Evolutionary conservation across 495 filamentous ascomycete genomes (phyloP).

Genomic region (Beverwykella pulmonaria): DNA sequence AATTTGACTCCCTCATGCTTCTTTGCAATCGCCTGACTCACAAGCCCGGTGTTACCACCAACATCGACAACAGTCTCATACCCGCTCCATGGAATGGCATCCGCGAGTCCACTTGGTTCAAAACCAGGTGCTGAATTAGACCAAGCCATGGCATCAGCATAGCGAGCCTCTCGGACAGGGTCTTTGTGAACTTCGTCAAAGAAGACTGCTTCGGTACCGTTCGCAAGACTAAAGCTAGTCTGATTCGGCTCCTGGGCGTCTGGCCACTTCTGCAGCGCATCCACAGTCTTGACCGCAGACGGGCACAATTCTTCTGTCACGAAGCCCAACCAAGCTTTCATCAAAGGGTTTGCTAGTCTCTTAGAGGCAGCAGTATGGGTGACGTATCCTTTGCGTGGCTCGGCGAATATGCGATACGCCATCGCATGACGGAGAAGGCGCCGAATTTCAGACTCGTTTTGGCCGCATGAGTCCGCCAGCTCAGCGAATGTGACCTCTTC

Average conservation of each 20-base stretch:
- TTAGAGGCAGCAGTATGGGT: background rate
- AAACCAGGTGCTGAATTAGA: background rate
- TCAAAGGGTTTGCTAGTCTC: background rate
- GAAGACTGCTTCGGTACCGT: background rate
- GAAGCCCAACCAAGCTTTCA: background rate
- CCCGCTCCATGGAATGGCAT: background rate
- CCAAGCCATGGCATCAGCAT: constrained; percentile 10
- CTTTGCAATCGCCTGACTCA: constrained; percentile 12
- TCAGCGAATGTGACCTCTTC: background rate
- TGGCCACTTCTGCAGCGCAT: constrained; percentile 22
- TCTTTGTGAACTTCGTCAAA: constrained; percentile 5
- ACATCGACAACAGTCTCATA: constrained; percentile 9
- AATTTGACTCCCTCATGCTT: constrained; percentile 14
- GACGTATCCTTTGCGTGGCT: background rate
- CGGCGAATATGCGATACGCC: background rate
- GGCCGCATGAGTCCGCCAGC: background rate
- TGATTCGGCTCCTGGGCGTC: constrained; percentile 18
- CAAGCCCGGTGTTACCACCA: constrained; percentile 17
- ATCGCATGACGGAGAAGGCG: constrained; percentile 1
- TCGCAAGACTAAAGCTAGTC: constrained; percentile 8
- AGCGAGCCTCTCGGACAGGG: background rate
- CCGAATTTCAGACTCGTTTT: background rate
- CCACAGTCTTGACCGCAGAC: background rate
- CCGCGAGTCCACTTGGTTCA: background rate
- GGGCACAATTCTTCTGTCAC: background rate